Base-by-base conservation (phyloP, 140 eudicot species). In the Senecio squalidus region DNA sequence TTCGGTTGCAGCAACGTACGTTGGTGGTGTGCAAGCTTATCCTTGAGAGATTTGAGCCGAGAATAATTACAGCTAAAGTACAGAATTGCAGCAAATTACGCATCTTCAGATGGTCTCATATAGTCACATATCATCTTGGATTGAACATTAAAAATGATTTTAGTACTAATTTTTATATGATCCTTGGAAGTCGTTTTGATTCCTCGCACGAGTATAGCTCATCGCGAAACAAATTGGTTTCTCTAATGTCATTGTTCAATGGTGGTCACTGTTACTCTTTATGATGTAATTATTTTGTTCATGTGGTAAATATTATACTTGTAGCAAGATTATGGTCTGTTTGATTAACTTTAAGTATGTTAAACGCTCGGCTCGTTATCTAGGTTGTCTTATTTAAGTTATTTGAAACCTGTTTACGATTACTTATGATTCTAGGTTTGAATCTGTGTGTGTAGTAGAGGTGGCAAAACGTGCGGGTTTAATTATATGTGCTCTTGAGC, bases 1-100 rank as follows among this genome's bases (percentile, higher is more conserved):
- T 41, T 70, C 87, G 2, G 76, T 88, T 20, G 80, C 62, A 49
- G 95, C 95, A 17, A 92, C 99, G 13, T 92, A 84, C 55, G 87
- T 88, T 21, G 87, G 96, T 52, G 96, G 99, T 5, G 30, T 64
- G 41, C 74, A 38, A 58, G 93, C 87, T 21, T 92, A 81, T 69
- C 78, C 94, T n/a, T 70, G 69, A 54, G 64, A 52, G 25, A 41
- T 41, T 30, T 52, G 64, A 44, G 53, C 28, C 10, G 3, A 13
- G 18, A 58, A 47, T 31, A 55, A 20, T 7, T 54, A 33, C 38
- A 29, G 26, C 14, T 41, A 18, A 27, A 25, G 9, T 46, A 65
- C 11, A 49, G 39, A 7, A 2, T 23, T 65, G 53, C 26, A 29
- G 30, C 30, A 48, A 48, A 27, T 0, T 46, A 46, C 11, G 52